Percentiles rank a stretch among this genome's conserved stretches.
phyloP scores from a whole-genome alignment of 73 alveolate species.

The Stentor coeruleus region DNA sequence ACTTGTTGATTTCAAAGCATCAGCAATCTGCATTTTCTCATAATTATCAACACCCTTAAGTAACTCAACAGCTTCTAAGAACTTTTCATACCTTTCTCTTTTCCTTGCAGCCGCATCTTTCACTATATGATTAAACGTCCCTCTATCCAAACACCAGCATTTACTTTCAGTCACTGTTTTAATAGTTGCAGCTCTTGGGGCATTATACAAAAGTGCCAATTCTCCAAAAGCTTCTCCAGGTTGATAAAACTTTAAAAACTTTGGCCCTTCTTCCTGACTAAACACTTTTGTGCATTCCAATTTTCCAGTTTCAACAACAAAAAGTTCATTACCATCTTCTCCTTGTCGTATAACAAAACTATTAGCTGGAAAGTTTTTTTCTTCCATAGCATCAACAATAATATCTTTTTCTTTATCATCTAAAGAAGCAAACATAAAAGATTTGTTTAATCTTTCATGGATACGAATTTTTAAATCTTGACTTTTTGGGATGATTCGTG shows the following conservation, averaged over 20 bases:
- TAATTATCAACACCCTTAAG: conserved; percentile 80
- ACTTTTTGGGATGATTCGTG: conserved; percentile 72
- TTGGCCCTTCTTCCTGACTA: neutral
- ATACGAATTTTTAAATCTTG: conserved; percentile 61
- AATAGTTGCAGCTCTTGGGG: conserved; percentile 71
- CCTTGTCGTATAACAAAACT: conserved; percentile 35
- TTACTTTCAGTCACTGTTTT: neutral
- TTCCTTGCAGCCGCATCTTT: conserved; percentile 55
- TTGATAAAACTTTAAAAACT: conserved; percentile 30
- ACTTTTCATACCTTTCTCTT: conserved; percentile 86
- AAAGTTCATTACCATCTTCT: conserved; percentile 38
- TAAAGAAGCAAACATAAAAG: conserved; percentile 66
- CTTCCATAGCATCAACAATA: conserved; percentile 95
- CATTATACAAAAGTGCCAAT: conserved; percentile 77
- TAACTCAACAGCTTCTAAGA: conserved; percentile 71
- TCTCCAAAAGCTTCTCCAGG: conserved; percentile 68
- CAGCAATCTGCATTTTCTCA: conserved; percentile 92
- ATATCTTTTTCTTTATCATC: conserved; percentile 84
- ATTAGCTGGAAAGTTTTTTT: conserved; percentile 58
- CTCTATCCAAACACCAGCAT: conserved; percentile 71
- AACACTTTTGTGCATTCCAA: conserved; percentile 35
- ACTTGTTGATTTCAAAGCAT: conserved; percentile 83
- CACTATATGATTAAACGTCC: conserved; percentile 85
- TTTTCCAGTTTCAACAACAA: conserved; percentile 42
- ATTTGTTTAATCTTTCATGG: conserved; percentile 56